Base-by-base conservation (phyloP, 495 filamentous ascomycete species). In the Aspergillus leporis region DNA sequence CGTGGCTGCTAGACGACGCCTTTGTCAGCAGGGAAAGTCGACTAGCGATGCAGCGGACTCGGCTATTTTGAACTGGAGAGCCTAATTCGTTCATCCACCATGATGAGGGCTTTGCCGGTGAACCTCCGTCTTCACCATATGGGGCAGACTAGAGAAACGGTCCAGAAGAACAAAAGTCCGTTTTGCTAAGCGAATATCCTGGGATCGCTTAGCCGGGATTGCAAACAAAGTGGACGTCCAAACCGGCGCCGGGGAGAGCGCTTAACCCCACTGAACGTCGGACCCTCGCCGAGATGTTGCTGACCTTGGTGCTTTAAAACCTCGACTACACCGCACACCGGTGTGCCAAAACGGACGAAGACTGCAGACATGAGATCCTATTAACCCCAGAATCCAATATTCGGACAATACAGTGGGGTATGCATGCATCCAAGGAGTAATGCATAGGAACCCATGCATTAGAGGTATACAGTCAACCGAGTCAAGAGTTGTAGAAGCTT, bases 401-500 rank as follows among this genome's bases (percentile, higher is more conserved):
- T n/a, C 41, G 41, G 21, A 21, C 3, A 4, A 14, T n/a, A 10
- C 21, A 3, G n/a, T 5, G 19, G 38, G 38, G 38, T 41, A 18
- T 14, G 12, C 12, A 41, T 5, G 41, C 21, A 45, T 22, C 3
- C 10, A 38, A 5, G 10, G 38, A 43, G n/a, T 18, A 43, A 43
- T 43, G 38, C 14, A 43, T 18, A 7, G 38, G 38, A 14, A 6
- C 38, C 38, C 4, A 18, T 43, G 38, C n/a, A n/a, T n/a, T n/a
- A n/a, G n/a, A n/a, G n/a, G n/a, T n/a, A n/a, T n/a, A n/a, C n/a
- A n/a, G n/a, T n/a, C n/a, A n/a, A n/a, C n/a, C n/a, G n/a, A n/a
- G n/a, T n/a, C n/a, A n/a, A n/a, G n/a, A n/a, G n/a, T n/a, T n/a
- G 19, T 45, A 45, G 41, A 45, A 45, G 41, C 41, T 45, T 45